A percentile compares a stretch with the other conserved stretches of the same genome.
Conservation (phyloP, 495 filamentous ascomycete species). For the Melanomma pulvis-pyrius region DNA sequence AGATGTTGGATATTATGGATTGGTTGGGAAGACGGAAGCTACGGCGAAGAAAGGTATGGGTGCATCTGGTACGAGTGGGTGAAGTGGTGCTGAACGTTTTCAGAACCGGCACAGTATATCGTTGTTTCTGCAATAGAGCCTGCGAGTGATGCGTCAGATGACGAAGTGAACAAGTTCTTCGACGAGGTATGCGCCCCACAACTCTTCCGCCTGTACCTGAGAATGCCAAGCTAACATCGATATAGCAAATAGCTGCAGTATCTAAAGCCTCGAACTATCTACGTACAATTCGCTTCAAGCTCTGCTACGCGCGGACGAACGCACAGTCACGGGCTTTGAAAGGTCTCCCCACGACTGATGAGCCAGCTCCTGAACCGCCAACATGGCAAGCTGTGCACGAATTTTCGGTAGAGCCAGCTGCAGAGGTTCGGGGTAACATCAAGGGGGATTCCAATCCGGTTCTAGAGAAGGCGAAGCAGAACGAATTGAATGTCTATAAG, state of each 20-base stretch:
- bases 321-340: slow-evolving; percentile 34
- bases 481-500: slow-evolving; percentile 21
- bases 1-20: slow-evolving; percentile 34
- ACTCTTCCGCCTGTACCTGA: background rate
- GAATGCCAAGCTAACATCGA: background rate
- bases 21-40: slow-evolving; percentile 32
- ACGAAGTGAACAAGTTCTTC: slow-evolving; percentile 37
- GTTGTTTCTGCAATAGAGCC: slow-evolving; percentile 33
- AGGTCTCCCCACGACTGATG: slow-evolving; percentile 32
- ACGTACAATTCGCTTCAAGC: slow-evolving; percentile 33
- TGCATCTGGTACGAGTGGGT: background rate
- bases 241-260: slow-evolving; percentile 19
- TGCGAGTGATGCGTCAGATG: slow-evolving; percentile 16
- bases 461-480: slow-evolving; percentile 29
- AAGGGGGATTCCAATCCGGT: slow-evolving; percentile 6
- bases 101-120: slow-evolving; percentile 26
- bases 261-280: slow-evolving; percentile 33
- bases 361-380: slow-evolving; percentile 35
- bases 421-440: background rate
- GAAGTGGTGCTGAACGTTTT: background rate
- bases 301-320: slow-evolving; percentile 30
- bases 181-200: slow-evolving; percentile 10
- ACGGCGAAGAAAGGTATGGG: slow-evolving; percentile 25
- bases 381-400: slow-evolving; percentile 32
- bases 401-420: slow-evolving; percentile 21